These are phyloP conservation scores for Dryas alaskensis DNA, from an alignment of 306 rosid species.

Conservation along the genomic window DNA sequence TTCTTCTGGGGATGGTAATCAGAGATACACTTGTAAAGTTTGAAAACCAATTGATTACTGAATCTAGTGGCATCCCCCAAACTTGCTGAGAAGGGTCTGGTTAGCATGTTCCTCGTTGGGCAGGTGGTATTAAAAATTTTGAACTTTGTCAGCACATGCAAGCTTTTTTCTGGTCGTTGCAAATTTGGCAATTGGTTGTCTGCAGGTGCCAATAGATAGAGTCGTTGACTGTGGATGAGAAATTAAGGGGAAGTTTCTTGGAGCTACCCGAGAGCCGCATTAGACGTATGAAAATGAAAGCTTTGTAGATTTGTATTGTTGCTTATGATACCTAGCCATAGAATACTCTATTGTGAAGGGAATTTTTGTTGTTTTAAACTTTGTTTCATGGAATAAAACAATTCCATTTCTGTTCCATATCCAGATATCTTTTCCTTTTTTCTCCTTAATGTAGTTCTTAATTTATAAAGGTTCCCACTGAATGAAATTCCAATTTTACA, in stretches of 20 bases:
- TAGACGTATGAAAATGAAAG: slow-evolving; percentile 44
- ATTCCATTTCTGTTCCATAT: slow-evolving; percentile 29
- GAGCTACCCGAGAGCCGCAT: slow-evolving; percentile 10
- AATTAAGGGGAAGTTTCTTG: slow-evolving; percentile 28
- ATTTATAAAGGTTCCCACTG: background rate
- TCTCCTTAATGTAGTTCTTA: background rate
- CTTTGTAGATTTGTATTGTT: slow-evolving; percentile 62
- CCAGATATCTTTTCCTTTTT: background rate
- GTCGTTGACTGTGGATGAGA: slow-evolving; percentile 40
- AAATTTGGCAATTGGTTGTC: slow-evolving; percentile 27
- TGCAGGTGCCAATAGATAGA: slow-evolving; percentile 38
- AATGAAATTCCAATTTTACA: slow-evolving; percentile 12
- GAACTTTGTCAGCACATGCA: slow-evolving; percentile 45
- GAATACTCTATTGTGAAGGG: slow-evolving; percentile 45
- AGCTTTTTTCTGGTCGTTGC: slow-evolving; percentile 39
- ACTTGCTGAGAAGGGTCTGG: slow-evolving; percentile 44
- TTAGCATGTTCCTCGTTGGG: slow-evolving; percentile 28
- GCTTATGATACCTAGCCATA: slow-evolving; percentile 49
- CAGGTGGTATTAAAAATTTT: slow-evolving; percentile 49
- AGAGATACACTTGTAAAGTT: slow-evolving; percentile 47
- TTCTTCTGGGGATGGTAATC: slow-evolving; percentile 47
- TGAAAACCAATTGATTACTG: slow-evolving; percentile 36
- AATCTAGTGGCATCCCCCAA: slow-evolving; percentile 46
- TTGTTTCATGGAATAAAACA: slow-evolving; percentile 38
- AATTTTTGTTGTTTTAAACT: slow-evolving; percentile 21